Base-by-base conservation (phyloP, 2,329 filamentous ascomycete genomes). In the Colletotrichum zoysiae region DNA sequence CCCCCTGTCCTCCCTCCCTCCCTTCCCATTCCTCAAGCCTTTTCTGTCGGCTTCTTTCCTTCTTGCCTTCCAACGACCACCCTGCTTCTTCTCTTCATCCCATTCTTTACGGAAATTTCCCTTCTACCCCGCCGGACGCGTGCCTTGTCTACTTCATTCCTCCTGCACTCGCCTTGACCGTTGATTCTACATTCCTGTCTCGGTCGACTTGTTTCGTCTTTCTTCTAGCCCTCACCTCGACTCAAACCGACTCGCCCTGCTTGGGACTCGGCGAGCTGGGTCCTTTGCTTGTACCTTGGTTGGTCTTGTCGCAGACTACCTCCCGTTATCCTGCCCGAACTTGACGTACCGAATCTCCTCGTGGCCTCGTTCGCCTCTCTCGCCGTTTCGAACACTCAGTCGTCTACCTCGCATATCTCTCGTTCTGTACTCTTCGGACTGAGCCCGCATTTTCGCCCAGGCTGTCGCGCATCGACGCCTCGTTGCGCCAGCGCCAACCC, bases 31-130 rank as follows among this genome's bases (percentile, higher is more conserved):
- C 38, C 44, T 50, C 44, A n/a, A 38, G 65, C 51, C 58, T 68
- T 65, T 50, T 57, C 58, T 68, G 30, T 46, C 26, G 59, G 69
- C 53, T 63, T 68, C 64, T 68, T 71, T 64, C 51, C 38, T 67
- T 68, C 58, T 71, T 65, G 26, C 46, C 57, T 61, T 26, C 57
- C 56, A 40, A 58, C 38, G 50, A 18, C 35, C 26, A 12, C 50
- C 68, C 53, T 59, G 61, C 40, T 59, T 53, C 35, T 59, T 51
- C 46, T 42, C n/a, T 56, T 50, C n/a, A 18, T 48, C 50, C 18
- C 59, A n/a, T 66, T 40, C 46, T 44, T 56, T 18, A 38, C 33
- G n/a, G n/a, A n/a, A n/a, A n/a, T 30, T 53, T 57, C 35, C 50
- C 12, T 26, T 44, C 57, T 51, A 50, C 44, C 51, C 65, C 57